Base-by-base conservation (phyloP, 163 green algal species). In the Prototheca wickerhamii region DNA sequence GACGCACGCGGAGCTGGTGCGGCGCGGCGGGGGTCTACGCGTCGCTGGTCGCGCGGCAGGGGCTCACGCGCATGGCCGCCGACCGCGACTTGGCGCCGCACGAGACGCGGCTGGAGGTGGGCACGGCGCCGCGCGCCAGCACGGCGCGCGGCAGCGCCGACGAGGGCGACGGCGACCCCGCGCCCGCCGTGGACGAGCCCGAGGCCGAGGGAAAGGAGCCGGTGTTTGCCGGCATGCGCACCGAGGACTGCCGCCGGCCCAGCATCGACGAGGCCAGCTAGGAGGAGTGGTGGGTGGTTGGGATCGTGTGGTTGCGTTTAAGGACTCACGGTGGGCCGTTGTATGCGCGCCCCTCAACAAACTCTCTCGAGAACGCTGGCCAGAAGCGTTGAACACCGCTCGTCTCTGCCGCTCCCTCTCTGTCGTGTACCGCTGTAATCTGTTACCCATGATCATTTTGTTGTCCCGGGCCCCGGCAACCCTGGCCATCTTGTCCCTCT, bases 21-120 rank as follows among this genome's bases (percentile, higher is more conserved):
- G 44, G 0, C 60, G 58, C 21, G 60, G 68, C n/a, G 8, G 86
- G 86, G 64, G 78, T 87, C 56, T 92, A 92, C 74, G 77, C 74
- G 25, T 61, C 73, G 33, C 76, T 92, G 4, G 81, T 92, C 28
- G 56, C 60, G 21, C 72, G 81, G 21, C 84, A 91, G 73, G 37
- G 55, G 21, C 63, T 67, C 23, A 55, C 49, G 12, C 51, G 63
- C 53, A 46, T 70, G 29, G 69, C 59, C 26, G 34, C 59, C 25
- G 50, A 70, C 4, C 50, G 58, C 2, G 69, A 75, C 40, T 57
- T 75, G 50, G 69, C 69, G 7, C 69, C 69, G 3, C 68, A 74
- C 46, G 61, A 74, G 68, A 29, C 31, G 4, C 53, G 63, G 31
- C 4, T 30, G 26, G 35, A 44, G 37, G 25, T 18, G 49, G 23